Conservation (phyloP, 78 protist genomes). For the Tieghemostelium lacteum region DNA sequence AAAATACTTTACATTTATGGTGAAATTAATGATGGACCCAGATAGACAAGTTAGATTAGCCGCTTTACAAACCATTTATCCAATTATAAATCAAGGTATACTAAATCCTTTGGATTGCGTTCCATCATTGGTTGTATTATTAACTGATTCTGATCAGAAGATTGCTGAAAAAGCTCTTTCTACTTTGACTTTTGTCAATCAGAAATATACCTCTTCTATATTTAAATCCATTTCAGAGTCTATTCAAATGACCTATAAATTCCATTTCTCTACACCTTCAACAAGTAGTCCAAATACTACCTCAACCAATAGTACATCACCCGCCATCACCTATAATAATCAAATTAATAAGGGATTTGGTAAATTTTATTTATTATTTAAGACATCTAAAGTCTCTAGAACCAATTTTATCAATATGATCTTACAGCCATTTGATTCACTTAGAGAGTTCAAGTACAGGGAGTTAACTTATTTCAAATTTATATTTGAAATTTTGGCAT, state of each 20-base stretch:
- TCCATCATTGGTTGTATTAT: slow-evolving; percentile 38
- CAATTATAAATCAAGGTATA: slow-evolving; percentile 59
- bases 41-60: slow-evolving; percentile 24
- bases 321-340: no score
- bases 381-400: slow-evolving; percentile 23
- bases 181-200: slow-evolving; percentile 2
- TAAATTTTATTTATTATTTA: slow-evolving; percentile 63
- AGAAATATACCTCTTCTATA: slow-evolving; percentile 49
- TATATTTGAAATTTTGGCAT: slow-evolving; percentile 46
- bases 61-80: slow-evolving; percentile 32
- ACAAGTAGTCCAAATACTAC: no score
- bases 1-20: slow-evolving; percentile 42
- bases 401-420: slow-evolving; percentile 18
- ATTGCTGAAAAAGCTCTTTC: slow-evolving; percentile 20
- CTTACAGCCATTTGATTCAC: slow-evolving; percentile 28
- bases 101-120: slow-evolving; percentile 59
- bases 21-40: slow-evolving; percentile 27
- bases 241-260: slow-evolving; percentile 31
- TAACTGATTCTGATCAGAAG: slow-evolving; percentile 27
- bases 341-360: slow-evolving; percentile 52
- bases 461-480: slow-evolving; percentile 29
- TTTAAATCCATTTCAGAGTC: slow-evolving; percentile 49
- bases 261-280: slow-evolving; percentile 38
- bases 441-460: slow-evolving; percentile 18
- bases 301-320: no score